Percentiles rank a stretch among this genome's conserved stretches.
Evolutionary conservation across 148 eudicot species (phyloP).

Genomic region (Polygonum aviculare): DNA sequence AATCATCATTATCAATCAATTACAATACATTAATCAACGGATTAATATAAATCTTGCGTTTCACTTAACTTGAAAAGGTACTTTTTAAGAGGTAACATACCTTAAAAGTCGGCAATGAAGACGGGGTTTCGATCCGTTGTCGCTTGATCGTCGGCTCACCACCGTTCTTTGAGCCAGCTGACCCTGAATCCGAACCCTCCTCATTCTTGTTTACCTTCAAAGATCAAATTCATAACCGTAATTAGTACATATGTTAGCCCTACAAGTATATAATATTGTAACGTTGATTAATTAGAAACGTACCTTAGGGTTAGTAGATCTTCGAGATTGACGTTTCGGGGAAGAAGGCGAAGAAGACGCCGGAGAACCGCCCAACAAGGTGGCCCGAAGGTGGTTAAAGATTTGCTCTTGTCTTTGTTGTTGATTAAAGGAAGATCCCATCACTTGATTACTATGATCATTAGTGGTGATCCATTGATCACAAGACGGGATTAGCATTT

Average conservation of each 20-base stretch:
- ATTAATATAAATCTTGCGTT: background rate
- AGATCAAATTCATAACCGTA: background rate
- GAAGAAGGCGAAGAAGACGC: constrained; percentile 2
- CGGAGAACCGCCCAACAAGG: constrained; percentile 2
- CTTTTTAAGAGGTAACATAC: background rate
- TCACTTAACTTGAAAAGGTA: background rate
- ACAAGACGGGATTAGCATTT: background rate
- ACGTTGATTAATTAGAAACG: background rate
- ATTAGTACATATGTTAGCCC: background rate
- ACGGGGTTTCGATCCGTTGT: constrained; percentile 7
- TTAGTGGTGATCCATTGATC: background rate
- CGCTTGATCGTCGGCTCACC: constrained; percentile 1
- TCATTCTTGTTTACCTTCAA: constrained; percentile 4
- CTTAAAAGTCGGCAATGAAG: constrained; percentile 11
- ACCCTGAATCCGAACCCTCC: background rate
- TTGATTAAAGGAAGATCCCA: background rate
- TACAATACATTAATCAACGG: background rate
- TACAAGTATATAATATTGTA: background rate
- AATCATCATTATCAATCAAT: background rate
- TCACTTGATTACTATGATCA: background rate
- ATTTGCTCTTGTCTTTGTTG: constrained; percentile 2
- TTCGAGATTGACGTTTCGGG: constrained; percentile 1
- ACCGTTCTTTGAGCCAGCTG: background rate
- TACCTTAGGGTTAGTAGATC: background rate
- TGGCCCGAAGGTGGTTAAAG: background rate